Percentiles rank a stretch among this genome's conserved stretches.
Conservation (phyloP, 257 asterid genomes). For the Anisodus tanguticus region DNA sequence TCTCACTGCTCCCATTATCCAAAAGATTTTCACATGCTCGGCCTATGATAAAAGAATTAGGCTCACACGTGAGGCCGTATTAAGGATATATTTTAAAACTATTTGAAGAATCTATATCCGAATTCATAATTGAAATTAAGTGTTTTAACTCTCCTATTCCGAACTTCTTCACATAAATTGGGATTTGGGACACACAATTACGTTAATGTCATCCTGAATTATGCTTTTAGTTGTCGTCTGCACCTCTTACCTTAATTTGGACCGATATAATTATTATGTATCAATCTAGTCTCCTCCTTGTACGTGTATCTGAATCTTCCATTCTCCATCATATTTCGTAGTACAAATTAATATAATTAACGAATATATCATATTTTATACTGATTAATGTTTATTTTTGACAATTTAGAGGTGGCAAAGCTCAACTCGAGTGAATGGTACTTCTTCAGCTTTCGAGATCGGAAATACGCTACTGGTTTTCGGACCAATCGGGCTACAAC, state of each 20-base stretch:
- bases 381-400: not conserved
- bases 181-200: not conserved
- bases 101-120: too few species aligned
- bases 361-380: not conserved
- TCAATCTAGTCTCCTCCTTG: not conserved
- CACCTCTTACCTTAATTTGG: not conserved
- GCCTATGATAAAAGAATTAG: too few species aligned
- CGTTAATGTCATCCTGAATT: not conserved
- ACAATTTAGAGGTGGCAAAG: slow-evolving; percentile 64
- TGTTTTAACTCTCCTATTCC: too few species aligned
- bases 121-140: too few species aligned
- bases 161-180: too few species aligned
- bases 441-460: slow-evolving; percentile 86
- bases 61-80: too few species aligned
- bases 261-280: not conserved
- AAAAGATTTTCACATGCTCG: too few species aligned
- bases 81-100: too few species aligned
- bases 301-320: not conserved
- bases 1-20: too few species aligned
- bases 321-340: not conserved
- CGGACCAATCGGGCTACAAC: slow-evolving; percentile 77
- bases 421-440: slow-evolving; percentile 85
- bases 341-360: too few species aligned
- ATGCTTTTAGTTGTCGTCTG: not conserved
- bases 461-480: slow-evolving; percentile 79